Percentiles rank a stretch among this genome's conserved stretches.
These are phyloP conservation scores for Nicotiana tabacum DNA, from an alignment of 257 asterid species.

Conservation along the genomic window DNA sequence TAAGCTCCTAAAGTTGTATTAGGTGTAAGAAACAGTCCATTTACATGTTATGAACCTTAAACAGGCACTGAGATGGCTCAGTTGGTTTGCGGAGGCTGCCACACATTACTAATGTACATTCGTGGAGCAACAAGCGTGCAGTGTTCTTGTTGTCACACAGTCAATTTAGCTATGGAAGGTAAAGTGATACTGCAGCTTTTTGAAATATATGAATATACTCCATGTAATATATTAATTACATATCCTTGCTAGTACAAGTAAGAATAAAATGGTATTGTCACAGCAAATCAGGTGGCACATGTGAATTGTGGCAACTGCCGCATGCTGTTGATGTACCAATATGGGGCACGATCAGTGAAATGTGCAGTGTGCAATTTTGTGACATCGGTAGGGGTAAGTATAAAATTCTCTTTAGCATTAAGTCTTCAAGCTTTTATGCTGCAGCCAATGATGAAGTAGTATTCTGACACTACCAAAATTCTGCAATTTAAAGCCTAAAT, in stretches of 20 bases:
- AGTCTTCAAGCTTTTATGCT: background rate
- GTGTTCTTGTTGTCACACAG: constrained; percentile 57
- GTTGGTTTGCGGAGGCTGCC: constrained; percentile 55
- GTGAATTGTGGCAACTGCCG: constrained; percentile 53
- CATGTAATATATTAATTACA: background rate
- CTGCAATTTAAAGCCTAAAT: background rate
- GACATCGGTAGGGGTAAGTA: constrained; percentile 42
- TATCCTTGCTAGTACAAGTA: background rate
- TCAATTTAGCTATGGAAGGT: constrained; percentile 55
- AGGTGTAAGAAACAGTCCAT: background rate
- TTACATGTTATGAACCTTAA: background rate
- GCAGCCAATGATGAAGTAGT: background rate
- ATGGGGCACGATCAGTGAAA: constrained; percentile 49
- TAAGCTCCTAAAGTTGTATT: background rate
- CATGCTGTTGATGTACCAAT: constrained; percentile 48
- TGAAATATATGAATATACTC: background rate
- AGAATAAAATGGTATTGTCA: background rate
- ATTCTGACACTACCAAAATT: background rate
- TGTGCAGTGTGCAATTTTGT: constrained; percentile 59
- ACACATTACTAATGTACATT: constrained; percentile 49
- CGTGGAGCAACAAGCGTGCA: constrained; percentile 59
- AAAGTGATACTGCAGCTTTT: background rate
- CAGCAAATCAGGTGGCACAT: constrained; percentile 64
- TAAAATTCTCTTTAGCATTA: background rate
- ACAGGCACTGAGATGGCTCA: constrained; percentile 63